Conservation (phyloP, 192 early-diverging fungal genomes). For the Linnemannia elongata region DNA sequence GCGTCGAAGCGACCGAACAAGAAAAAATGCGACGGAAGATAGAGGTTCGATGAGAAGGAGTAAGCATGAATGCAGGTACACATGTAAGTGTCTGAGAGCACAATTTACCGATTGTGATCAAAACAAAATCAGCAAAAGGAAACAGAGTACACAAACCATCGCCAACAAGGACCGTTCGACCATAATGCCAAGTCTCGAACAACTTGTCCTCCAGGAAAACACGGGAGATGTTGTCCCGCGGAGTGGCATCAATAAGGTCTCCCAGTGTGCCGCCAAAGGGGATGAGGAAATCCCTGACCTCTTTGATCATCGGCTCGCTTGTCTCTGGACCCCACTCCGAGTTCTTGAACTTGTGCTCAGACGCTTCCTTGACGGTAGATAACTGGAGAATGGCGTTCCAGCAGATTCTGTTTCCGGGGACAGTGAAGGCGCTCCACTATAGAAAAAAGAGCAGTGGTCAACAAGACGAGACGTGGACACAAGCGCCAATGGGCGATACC, state of each 20-base stretch:
- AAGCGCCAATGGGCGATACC: no score
- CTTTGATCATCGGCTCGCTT: background rate
- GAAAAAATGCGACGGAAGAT: background rate
- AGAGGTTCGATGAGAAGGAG: background rate
- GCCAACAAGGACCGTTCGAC: slow-evolving; percentile 12
- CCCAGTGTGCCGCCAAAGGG: background rate
- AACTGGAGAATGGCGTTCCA: background rate
- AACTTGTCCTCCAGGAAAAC: slow-evolving; percentile 11
- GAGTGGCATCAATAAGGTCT: background rate
- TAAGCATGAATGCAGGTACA: no score
- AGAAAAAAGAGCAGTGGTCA: background rate
- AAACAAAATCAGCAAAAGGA: background rate
- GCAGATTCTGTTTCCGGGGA: slow-evolving; percentile 1
- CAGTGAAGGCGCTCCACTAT: background rate
- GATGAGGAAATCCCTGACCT: background rate
- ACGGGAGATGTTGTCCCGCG: background rate
- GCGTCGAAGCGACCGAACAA: no score
- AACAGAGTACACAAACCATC: background rate
- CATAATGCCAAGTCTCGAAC: slow-evolving; percentile 16
- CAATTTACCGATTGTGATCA: background rate
- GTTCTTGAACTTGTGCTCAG: background rate
- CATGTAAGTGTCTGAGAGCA: background rate
- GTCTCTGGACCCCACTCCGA: slow-evolving; percentile 7
- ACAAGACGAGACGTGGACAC: no score
- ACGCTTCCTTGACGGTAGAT: background rate